These are phyloP conservation scores for Hyphopichia pseudoburtonii DNA, from an alignment of 1,139 yeast genomes.

Conservation along the genomic window DNA sequence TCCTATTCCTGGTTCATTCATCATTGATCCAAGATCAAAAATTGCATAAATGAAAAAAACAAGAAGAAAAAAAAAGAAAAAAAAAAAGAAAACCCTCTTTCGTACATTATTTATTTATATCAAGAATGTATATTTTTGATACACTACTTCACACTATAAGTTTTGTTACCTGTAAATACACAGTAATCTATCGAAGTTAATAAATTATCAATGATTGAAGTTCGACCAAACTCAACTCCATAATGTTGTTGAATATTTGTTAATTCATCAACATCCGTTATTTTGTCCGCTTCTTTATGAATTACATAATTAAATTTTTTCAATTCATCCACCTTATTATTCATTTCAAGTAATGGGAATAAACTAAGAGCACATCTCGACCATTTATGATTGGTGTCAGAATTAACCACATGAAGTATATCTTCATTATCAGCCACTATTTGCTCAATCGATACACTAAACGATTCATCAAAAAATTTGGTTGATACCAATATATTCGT, in stretches of 20 bases:
- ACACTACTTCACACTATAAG: conserved; percentile 12
- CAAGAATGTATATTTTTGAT: too few relatives aligned
- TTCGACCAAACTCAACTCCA: conserved; percentile 1
- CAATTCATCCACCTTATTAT: conserved; percentile 36
- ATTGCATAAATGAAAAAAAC: neutral
- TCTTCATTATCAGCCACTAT: conserved; percentile 9
- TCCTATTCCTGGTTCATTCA: conserved; percentile 6
- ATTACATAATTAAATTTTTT: conserved; percentile 29
- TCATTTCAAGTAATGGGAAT: conserved; percentile 37
- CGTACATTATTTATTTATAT: too few relatives aligned
- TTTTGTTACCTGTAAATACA: conserved; percentile 32
- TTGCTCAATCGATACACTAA: conserved; percentile 13
- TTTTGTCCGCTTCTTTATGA: conserved; percentile 11
- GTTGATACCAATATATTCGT: conserved; percentile 10
- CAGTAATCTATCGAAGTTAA: conserved; percentile 26
- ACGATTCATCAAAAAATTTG: conserved; percentile 28
- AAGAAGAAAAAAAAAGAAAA: too few relatives aligned
- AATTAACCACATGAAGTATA: conserved; percentile 15
- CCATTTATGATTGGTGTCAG: conserved; percentile 39
- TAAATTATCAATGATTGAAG: conserved; percentile 16
- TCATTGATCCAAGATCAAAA: neutral
- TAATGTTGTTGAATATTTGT: too few relatives aligned
- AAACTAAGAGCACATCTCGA: conserved; percentile 35
- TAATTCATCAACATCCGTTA: neutral
- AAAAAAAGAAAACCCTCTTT: too few relatives aligned